Conservation (phyloP, 371 early-diverging fungal species). For the Apophysomyces elegans region DNA sequence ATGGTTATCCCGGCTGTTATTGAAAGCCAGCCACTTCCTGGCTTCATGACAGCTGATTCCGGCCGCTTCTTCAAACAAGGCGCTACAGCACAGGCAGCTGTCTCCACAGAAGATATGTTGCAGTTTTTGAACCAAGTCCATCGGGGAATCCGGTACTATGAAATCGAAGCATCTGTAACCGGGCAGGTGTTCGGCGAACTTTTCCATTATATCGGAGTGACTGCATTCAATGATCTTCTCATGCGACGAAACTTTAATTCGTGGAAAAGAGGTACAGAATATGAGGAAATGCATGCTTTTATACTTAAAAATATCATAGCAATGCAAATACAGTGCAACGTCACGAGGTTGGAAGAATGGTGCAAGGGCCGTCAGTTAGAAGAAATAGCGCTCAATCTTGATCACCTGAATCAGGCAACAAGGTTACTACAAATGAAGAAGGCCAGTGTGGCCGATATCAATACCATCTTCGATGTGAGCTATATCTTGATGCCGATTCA, state of each 20-base stretch:
- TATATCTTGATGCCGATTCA: constrained; percentile 88
- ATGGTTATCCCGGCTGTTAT: constrained; percentile 90
- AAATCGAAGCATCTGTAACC: constrained; percentile 70
- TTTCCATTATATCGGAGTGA: constrained; percentile 85
- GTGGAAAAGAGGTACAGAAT: constrained; percentile 73
- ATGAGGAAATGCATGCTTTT: constrained; percentile 17
- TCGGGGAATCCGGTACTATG: constrained; percentile 87
- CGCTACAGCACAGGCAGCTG: constrained; percentile 63
- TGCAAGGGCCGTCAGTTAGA: constrained; percentile 81
- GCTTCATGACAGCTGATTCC: constrained; percentile 82
- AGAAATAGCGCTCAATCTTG: constrained; percentile 84
- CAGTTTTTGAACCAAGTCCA: constrained; percentile 81
- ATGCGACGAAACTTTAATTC: constrained; percentile 82
- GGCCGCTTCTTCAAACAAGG: constrained; percentile 68
- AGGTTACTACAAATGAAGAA: constrained; percentile 93
- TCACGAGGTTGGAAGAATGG: constrained; percentile 93
- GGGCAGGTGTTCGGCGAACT: constrained; percentile 84
- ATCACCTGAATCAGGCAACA: constrained; percentile 87
- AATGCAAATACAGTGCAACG: constrained; percentile 96
- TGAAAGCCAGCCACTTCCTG: constrained; percentile 84
- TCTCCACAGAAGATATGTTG: constrained; percentile 84
- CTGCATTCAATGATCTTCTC: constrained; percentile 89
- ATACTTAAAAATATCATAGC: constrained; percentile 30
- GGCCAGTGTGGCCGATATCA: constrained; percentile 83
- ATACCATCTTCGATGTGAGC: constrained; percentile 91